Percentiles rank a stretch among this genome's conserved stretches.
phyloP scores from a whole-genome alignment of 495 filamentous ascomycete species.

The Aspergillus campestris region DNA sequence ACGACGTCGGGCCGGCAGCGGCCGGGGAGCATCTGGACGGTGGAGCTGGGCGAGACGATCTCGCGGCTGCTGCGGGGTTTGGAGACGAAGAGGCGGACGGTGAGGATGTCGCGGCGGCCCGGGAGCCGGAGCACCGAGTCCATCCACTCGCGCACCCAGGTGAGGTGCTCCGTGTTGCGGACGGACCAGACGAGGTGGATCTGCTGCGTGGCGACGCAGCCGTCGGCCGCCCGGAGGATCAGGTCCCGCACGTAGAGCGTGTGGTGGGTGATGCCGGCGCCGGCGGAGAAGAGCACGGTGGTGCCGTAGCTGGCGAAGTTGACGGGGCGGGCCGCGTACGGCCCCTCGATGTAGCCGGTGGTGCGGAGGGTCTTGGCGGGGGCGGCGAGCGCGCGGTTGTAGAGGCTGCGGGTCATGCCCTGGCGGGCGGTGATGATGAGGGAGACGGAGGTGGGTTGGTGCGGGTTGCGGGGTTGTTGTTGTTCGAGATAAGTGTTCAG shows the following conservation, averaged over 20 bases:
- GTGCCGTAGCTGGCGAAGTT: slow-evolving; percentile 73
- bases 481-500: slow-evolving; percentile 14
- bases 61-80: slow-evolving; percentile 71
- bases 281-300: slow-evolving; percentile 76
- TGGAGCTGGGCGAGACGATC: slow-evolving; percentile 70
- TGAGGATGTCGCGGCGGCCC: slow-evolving; percentile 68
- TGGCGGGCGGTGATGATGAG: slow-evolving; percentile 71
- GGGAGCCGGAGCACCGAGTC: slow-evolving; percentile 83
- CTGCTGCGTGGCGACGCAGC: slow-evolving; percentile 66
- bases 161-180: slow-evolving; percentile 76
- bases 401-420: slow-evolving; percentile 74
- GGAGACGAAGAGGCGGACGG: slow-evolving; percentile 83
- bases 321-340: slow-evolving; percentile 63
- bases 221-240: slow-evolving; percentile 57
- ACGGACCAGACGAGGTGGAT: slow-evolving; percentile 88
- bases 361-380: slow-evolving; percentile 52
- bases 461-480: slow-evolving; percentile 2
- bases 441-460: slow-evolving; percentile 53
- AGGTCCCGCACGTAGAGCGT: slow-evolving; percentile 70
- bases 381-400: slow-evolving; percentile 53
- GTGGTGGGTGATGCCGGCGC: slow-evolving; percentile 84
- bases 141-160: slow-evolving; percentile 96
- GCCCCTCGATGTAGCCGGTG: slow-evolving; percentile 67
- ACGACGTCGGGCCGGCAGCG: slow-evolving; percentile 50
- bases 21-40: slow-evolving; percentile 85